A percentile compares a stretch with the other conserved stretches of the same genome.
phyloP scores from a whole-genome alignment of 2,329 filamentous ascomycete species.

The Fusarium palustre region DNA sequence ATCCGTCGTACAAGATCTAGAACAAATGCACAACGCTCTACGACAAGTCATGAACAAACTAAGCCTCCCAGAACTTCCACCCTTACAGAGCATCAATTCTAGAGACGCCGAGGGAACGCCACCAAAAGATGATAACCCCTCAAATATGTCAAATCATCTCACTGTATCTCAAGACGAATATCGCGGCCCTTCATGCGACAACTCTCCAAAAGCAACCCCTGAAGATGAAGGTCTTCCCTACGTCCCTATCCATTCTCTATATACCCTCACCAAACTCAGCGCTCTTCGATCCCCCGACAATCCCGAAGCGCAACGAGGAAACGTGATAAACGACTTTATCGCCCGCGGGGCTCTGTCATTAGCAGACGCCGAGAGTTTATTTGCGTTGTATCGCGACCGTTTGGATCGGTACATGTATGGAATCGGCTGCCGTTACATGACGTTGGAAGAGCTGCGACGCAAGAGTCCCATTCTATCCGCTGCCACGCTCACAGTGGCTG shows the following conservation, averaged over 20 bases:
- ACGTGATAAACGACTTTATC: slow-evolving; percentile 51
- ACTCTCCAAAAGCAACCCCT: slow-evolving; percentile 46
- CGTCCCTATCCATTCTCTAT: slow-evolving; percentile 55
- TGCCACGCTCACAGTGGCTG: slow-evolving; percentile 68
- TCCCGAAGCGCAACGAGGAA: slow-evolving; percentile 36
- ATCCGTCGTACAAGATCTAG: slow-evolving; percentile 42
- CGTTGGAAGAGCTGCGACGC: slow-evolving; percentile 64
- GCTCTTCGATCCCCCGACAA: slow-evolving; percentile 52
- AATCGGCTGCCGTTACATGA: slow-evolving; percentile 63
- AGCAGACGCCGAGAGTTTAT: slow-evolving; percentile 63
- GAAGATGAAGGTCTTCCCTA: slow-evolving; percentile 54
- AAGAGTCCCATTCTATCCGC: slow-evolving; percentile 67
- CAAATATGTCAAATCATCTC: slow-evolving; percentile 13
- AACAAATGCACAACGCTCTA: slow-evolving; percentile 44
- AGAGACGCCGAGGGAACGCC: slow-evolving; percentile 42
- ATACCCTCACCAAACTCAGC: slow-evolving; percentile 54
- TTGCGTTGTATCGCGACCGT: slow-evolving; percentile 61
- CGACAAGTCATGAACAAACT: slow-evolving; percentile 45
- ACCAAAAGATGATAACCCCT: slow-evolving; percentile 38
- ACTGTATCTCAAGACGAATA: slow-evolving; percentile 35
- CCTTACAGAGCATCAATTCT: slow-evolving; percentile 39
- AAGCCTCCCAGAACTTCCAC: slow-evolving; percentile 41
- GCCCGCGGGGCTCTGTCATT: slow-evolving; percentile 57
- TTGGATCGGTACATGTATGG: slow-evolving; percentile 66
- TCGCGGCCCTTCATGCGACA: slow-evolving; percentile 46